Base-by-base conservation (phyloP, 352 stramenopile genomes). In the Proteromonas lacertae region DNA sequence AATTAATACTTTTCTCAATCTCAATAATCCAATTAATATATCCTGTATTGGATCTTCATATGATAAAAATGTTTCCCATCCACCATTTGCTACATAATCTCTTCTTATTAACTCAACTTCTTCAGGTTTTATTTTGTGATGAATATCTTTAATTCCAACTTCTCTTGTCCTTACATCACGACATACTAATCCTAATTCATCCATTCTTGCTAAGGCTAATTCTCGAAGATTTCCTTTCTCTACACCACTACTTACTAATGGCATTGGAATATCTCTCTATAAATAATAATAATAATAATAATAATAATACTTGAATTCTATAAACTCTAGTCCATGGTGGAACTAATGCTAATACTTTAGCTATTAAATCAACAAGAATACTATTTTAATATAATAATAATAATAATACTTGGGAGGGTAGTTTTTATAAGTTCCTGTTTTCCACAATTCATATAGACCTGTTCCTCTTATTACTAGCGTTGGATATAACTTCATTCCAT, bases 371-470 rank as follows among this genome's bases (percentile, higher is more conserved):
- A 13, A 69, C 51, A 18, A 70, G 50, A 38, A n/a, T n/a, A n/a
- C n/a, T n/a, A n/a, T n/a, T n/a, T n/a, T n/a, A n/a, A n/a, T n/a
- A n/a, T n/a, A n/a, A n/a, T n/a, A n/a, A n/a, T n/a, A n/a, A n/a
- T n/a, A n/a, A n/a, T n/a, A n/a, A n/a, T 71, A 56, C 47, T 77
- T 61, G 0, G 66, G 66, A 25, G 61, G 69, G 42, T 80, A 80
- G 46, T 80, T 80, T 33, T 59, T 66, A 63, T 93, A 93, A 35
- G 63, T 40, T 17, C 77, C 77, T 4, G 74, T 90, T 48, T 88
- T 90, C 76, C 77, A 93, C n/a, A 93, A 52, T 52, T 93, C 76
- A 45, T 93, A 93, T 21, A 93, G 56, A 7, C 79, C 79, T 25
- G 76, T 93, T 12, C 76, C 79, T 21, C 79, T 70, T 55, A 93